Evolutionary conservation across 148 eudicot species (phyloP), one percentile per base, ranked within the genome.

Genomic region (Camellia sinensis): DNA sequence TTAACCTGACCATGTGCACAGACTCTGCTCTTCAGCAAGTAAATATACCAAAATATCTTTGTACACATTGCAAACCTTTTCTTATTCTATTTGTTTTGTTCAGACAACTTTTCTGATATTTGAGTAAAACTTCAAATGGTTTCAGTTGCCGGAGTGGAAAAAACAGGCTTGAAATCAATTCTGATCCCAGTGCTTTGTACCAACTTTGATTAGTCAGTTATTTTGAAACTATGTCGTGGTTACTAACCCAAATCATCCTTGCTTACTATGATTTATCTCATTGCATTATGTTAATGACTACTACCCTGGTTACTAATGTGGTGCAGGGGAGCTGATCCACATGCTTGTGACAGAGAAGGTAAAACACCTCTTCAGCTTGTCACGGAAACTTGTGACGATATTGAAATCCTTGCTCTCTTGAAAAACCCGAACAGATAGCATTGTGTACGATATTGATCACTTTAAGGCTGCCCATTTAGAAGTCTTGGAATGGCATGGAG

Each of bases 271-370:
- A 29, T 40, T 15, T 5, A 22, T 52, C 54, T 45, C 52, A 3
- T 21, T 71, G 60, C 3, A 71, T 57, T 40, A 59, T 57, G 19
- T 71, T 71, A 48, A 50, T 50, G 57, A 5, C 45, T 8, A 17
- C 12, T 46, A 21, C n/a, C 60, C 41, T 19, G 52, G 52, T 22
- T 37, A 43, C 45, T 43, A 56, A 77, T 0, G 44, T 71, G 76
- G 80, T 71, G 79, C 85, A 94, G 98, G 90, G 98, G 98, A 72
- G 97, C 96, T 15, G 82, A 89, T 78, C 84, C 91, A 73, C 86
- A 81, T 63, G 88, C 87, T 21, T 59, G 74, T 75, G 97, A 90
- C 84, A 83, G 61, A 65, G 91, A 88, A 67, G 98, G 97, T 70
- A 92, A 87, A 86, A 86, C 92, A 45, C 87, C 97, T 73, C 80